These are phyloP conservation scores for Fusarium subglutinans DNA, from an alignment of 2,329 filamentous ascomycete genomes.

Conservation along the genomic window DNA sequence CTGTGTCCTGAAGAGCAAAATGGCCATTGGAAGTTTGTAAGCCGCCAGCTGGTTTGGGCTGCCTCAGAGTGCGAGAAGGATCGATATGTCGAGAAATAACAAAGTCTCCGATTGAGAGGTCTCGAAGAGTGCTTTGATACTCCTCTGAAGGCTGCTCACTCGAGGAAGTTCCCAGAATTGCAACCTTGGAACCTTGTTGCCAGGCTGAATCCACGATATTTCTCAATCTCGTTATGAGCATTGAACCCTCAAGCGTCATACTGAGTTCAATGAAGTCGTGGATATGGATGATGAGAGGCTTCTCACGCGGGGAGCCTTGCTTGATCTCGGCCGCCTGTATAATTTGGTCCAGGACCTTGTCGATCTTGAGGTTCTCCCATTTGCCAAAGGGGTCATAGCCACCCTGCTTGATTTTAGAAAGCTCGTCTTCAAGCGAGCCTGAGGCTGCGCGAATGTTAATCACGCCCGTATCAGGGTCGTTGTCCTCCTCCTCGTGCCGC, in stretches of 20 bases:
- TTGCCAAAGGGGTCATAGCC: slow-evolving; percentile 52
- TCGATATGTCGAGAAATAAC: slow-evolving; percentile 50
- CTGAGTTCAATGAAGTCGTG: slow-evolving; percentile 84
- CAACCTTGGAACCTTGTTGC: slow-evolving; percentile 74
- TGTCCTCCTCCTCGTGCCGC: slow-evolving; percentile 46
- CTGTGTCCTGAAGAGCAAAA: slow-evolving; percentile 47
- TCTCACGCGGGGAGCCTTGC: slow-evolving; percentile 46
- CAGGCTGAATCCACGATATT: slow-evolving; percentile 77
- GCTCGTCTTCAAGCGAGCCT: slow-evolving; percentile 53
- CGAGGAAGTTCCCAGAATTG: slow-evolving; percentile 82
- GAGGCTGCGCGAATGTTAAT: slow-evolving; percentile 43
- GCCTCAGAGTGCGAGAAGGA: slow-evolving; percentile 36
- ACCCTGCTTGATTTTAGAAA: slow-evolving; percentile 54
- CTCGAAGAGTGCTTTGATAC: slow-evolving; percentile 52
- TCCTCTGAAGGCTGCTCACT: slow-evolving; percentile 59
- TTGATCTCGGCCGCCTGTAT: slow-evolving; percentile 57
- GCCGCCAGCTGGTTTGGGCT: slow-evolving; percentile 42
- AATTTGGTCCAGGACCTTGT: slow-evolving; percentile 66
- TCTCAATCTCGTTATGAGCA: slow-evolving; percentile 75
- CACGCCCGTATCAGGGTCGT: slow-evolving; percentile 47
- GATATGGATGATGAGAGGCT: slow-evolving; percentile 76
- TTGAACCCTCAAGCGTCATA: slow-evolving; percentile 72
- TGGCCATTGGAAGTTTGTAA: slow-evolving; percentile 27
- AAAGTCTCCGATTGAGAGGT: slow-evolving; percentile 54
- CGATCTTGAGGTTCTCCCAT: slow-evolving; percentile 71